Base-by-base conservation (phyloP, 31 red algal species). In the Porphyra umbilicalis region DNA sequence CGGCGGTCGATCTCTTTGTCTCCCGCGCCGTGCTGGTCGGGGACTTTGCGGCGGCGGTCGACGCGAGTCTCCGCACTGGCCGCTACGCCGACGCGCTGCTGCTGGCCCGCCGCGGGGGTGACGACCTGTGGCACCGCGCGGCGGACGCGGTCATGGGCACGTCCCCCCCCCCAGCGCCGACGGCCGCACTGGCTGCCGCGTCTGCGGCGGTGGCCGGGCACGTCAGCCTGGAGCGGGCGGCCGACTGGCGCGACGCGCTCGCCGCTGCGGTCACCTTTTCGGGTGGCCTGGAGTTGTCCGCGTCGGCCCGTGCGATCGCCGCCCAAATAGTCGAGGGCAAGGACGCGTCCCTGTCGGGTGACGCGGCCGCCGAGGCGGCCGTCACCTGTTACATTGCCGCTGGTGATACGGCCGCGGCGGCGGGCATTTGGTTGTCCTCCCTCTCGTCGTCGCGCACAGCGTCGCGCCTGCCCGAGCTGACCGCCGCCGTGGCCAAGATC, bases 41-140 rank as follows among this genome's bases (percentile, higher is more conserved):
- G 38, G 93, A 95, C 67, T 95, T 95, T 75, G 79, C 87, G 77
- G 80, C 84, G 68, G 93, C 93, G 0, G 93, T 95, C 34, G 93
- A 95, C 76, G 88, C 88, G 40, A 90, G 93, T 37, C 78, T 95
- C 36, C 78, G 88, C 37, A 80, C 83, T 74, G 88, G 83, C 36
- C 77, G 86, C 34, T 77, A 79, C 37, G 93, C 93, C 38, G 93
- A 95, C 83, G 93, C 93, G 0, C 76, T 95, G 31, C 46, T 95
- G 16, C 90, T 95, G 82, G 88, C 93, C 0, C 89, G 90, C 77
- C 87, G 87, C 0, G 93, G 93, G 32, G 93, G 93, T 76, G 87
- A 87, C 67, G 88, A 88, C 31, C 75, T 95, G 14, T 95, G 93
- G 93, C 44, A 80, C 32, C 42, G 88, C 14, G 86, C 93, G 71